Percentiles rank a stretch among this genome's conserved stretches.
Evolutionary conservation across 116 monocot genomes (phyloP).

Genomic region (Trichopus zeylanicus): DNA sequence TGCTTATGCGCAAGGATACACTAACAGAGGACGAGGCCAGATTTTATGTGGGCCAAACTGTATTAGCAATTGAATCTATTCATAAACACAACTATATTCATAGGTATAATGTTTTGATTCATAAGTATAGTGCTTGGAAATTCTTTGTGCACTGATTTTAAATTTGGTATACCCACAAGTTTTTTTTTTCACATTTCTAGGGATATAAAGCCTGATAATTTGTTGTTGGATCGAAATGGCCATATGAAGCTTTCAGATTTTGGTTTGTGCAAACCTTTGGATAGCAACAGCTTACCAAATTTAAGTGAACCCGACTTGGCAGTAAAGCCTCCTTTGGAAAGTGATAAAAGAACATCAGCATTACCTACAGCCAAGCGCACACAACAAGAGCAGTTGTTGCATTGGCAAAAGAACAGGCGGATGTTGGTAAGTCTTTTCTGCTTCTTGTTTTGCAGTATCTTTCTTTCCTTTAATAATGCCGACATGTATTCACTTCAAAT

Average conservation of each 20-base stretch:
- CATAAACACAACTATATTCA: slow-evolving; percentile 11
- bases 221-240: slow-evolving; percentile 42
- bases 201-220: slow-evolving; percentile 70
- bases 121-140: background rate
- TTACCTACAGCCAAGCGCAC: slow-evolving; percentile 43
- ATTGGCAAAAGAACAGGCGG: slow-evolving; percentile 70
- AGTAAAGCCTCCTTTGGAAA: slow-evolving; percentile 19
- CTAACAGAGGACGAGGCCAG: slow-evolving; percentile 12
- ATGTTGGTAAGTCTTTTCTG: slow-evolving; percentile 31
- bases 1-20: slow-evolving; percentile 12
- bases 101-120: background rate
- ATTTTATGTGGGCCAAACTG: slow-evolving; percentile 9
- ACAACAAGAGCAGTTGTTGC: slow-evolving; percentile 55
- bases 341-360: slow-evolving; percentile 15
- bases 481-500: background rate
- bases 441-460: background rate
- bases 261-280: slow-evolving; percentile 60
- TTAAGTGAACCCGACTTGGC: slow-evolving; percentile 44
- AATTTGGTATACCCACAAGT: background rate
- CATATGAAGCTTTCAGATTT: slow-evolving; percentile 69
- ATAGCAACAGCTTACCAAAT: slow-evolving; percentile 35
- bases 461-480: background rate
- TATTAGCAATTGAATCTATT: slow-evolving; percentile 10
- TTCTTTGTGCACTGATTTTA: background rate
- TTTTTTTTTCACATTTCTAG: slow-evolving; percentile 14